phyloP scores from a whole-genome alignment of 179 eudicot species.

The Camellia oleifera region DNA sequence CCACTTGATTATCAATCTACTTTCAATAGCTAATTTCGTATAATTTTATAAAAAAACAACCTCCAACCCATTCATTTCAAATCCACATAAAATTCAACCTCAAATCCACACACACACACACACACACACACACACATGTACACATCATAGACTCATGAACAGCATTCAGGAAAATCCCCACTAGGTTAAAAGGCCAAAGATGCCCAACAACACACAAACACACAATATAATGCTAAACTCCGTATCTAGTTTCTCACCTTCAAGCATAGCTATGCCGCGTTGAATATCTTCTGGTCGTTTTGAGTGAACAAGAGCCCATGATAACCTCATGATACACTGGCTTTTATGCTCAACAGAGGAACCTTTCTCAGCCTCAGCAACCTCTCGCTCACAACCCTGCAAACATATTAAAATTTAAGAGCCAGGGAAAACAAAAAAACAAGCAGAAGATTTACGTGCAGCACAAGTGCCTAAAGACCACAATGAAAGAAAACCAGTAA shows the following conservation, averaged over 20 bases:
- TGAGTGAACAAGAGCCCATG: constrained; percentile 88
- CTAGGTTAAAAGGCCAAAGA: background rate
- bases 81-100: too few relatives aligned
- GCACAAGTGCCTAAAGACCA: background rate
- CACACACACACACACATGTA: too few relatives aligned
- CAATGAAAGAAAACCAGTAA: background rate
- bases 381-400: constrained; percentile 76
- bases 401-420: constrained; percentile 12
- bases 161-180: too few relatives aligned
- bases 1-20: too few relatives aligned
- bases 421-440: background rate
- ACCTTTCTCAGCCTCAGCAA: constrained; percentile 60
- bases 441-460: background rate
- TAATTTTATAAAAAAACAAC: too few relatives aligned
- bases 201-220: background rate
- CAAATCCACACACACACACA: too few relatives aligned
- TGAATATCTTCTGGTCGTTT: constrained; percentile 61
- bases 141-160: too few relatives aligned
- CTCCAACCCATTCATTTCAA: too few relatives aligned
- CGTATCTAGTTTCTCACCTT: constrained; percentile 40
- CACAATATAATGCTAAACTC: background rate
- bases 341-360: constrained; percentile 46
- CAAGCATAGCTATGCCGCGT: constrained; percentile 85
- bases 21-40: too few relatives aligned
- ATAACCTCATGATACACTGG: constrained; percentile 60